phyloP scores from a whole-genome alignment of 306 rosid species.

The Psophocarpus tetragonolobus region DNA sequence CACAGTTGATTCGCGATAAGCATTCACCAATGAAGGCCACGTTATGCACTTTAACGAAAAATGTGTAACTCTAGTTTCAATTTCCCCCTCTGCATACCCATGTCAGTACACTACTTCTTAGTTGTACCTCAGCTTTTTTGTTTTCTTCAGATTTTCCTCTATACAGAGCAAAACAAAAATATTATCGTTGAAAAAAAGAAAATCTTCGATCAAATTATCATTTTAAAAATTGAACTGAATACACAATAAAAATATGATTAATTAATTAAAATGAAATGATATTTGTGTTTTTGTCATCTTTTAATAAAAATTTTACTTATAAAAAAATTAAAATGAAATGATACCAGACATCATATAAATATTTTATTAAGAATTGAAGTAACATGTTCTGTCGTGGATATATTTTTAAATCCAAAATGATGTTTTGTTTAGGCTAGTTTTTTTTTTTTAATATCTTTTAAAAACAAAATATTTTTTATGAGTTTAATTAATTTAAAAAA shows the following conservation, averaged over 20 bases:
- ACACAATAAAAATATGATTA: not conserved
- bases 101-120: not conserved
- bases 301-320: too few relatives aligned
- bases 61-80: not conserved
- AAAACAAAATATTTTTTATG: too few relatives aligned
- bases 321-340: not conserved
- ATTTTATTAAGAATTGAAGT: not conserved
- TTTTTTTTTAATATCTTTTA: too few relatives aligned
- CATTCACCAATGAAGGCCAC: not conserved
- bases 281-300: too few relatives aligned
- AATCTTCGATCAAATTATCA: not conserved
- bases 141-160: not conserved
- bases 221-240: not conserved
- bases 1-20: not conserved
- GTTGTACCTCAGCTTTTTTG: not conserved
- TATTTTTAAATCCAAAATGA: not conserved
- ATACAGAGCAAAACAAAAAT: not conserved
- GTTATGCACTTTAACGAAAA: not conserved
- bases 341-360: not conserved
- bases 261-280: not conserved
- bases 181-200: too few relatives aligned
- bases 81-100: not conserved
- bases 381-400: not conserved
- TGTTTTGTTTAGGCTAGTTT: too few relatives aligned
- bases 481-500: too few relatives aligned